phyloP scores from a whole-genome alignment of 257 asterid genomes.

The Ocimum tenuiflorum region DNA sequence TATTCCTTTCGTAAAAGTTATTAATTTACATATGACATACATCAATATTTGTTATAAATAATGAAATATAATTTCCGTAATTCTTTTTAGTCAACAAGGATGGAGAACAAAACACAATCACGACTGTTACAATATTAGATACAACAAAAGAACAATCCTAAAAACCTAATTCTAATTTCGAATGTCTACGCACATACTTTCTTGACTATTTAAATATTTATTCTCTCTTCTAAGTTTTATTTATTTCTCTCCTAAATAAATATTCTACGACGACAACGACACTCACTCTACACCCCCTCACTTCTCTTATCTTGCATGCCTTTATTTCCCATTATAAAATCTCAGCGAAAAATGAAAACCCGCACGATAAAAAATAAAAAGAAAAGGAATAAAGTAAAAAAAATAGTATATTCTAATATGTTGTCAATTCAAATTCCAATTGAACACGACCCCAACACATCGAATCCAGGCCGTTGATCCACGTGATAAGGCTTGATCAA shows the following conservation, averaged over 20 bases:
- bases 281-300: slow-evolving; percentile 16
- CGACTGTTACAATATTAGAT: not conserved
- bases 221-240: not conserved
- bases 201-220: not conserved
- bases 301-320: slow-evolving; percentile 21
- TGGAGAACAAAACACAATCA: slow-evolving; percentile 1
- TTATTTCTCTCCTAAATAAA: not conserved
- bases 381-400: slow-evolving; percentile 16
- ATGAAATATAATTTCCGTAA: too few relatives aligned
- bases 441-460: slow-evolving; percentile 16
- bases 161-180: slow-evolving; percentile 21
- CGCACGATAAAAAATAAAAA: not conserved
- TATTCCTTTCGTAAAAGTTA: too few relatives aligned
- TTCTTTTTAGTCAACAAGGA: slow-evolving; percentile 13
- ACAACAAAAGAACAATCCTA: not conserved
- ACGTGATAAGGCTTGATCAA: slow-evolving; percentile 31
- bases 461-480: slow-evolving; percentile 26
- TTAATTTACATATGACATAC: too few relatives aligned
- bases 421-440: slow-evolving; percentile 26
- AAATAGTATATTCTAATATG: slow-evolving; percentile 26
- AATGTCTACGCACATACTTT: slow-evolving; percentile 19
- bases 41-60: too few relatives aligned
- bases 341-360: not conserved
- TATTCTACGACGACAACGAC: slow-evolving; percentile 23
- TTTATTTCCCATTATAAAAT: slow-evolving; percentile 16